Evolutionary conservation across 805 yeast species (phyloP).

Genomic region (Myxozyma lipomycoides): DNA sequence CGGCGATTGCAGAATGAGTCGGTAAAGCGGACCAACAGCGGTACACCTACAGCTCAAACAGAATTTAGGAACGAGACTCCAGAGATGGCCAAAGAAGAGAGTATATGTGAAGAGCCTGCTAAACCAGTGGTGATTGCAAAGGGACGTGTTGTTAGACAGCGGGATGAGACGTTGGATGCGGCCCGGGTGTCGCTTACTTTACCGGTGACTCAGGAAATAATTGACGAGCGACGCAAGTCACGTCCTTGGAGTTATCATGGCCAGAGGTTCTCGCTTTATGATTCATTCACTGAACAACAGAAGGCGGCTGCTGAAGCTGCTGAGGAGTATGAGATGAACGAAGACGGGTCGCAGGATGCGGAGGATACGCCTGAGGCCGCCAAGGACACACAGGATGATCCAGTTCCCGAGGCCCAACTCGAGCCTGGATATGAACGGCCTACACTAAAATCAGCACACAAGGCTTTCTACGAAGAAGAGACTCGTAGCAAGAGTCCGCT

Average conservation of each 20-base stretch:
- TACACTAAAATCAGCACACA: not conserved
- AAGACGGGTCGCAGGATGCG: not conserved
- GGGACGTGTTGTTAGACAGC: not conserved
- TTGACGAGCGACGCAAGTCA: constrained; percentile 14
- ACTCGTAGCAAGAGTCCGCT: not conserved
- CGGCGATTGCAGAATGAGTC: not conserved
- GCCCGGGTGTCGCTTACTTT: not conserved
- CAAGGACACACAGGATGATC: not conserved
- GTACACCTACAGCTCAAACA: not conserved
- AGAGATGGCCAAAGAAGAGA: not conserved
- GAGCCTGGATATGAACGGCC: not conserved
- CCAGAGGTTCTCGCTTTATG: constrained; percentile 8
- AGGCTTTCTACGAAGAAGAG: not conserved
- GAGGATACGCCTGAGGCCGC: not conserved
- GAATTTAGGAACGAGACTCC: not conserved
- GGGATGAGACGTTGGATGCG: not conserved
- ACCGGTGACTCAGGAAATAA: not conserved
- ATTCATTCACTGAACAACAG: not conserved
- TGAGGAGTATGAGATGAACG: not conserved
- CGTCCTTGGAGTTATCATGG: constrained; percentile 15
- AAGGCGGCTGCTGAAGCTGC: not conserved
- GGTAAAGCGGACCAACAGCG: not conserved
- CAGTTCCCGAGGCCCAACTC: not conserved
- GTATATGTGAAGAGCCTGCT: not conserved
- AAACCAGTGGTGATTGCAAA: not conserved